Conservation (phyloP, 768 basidiomycete species). For the Cantharellus cinnabarinus region DNA sequence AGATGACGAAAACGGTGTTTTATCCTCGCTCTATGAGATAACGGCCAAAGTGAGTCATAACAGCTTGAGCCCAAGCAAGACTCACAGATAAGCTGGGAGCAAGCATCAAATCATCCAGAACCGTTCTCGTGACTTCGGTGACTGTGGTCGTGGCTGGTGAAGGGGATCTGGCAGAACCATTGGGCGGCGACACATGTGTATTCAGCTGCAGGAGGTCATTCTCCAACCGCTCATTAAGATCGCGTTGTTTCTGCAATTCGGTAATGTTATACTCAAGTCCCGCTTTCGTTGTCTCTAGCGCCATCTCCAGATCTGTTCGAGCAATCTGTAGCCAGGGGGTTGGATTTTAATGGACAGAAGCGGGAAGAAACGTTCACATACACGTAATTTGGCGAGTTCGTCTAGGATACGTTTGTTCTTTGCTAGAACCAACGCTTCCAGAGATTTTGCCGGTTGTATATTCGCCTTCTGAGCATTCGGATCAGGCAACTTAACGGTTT, state of each 20-base stretch:
- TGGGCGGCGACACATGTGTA: conserved; percentile 23
- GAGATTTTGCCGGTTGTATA: conserved; percentile 48
- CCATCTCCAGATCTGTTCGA: conserved; percentile 53
- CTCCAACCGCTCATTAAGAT: conserved; percentile 78
- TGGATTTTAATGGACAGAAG: not conserved
- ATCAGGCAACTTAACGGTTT: conserved; percentile 45
- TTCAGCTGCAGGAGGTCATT: conserved; percentile 75
- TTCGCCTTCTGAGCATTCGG: conserved; percentile 79
- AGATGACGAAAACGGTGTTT: conserved; percentile 15
- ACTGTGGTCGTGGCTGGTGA: conserved; percentile 13
- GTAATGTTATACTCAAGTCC: conserved; percentile 35
- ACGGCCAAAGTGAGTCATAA: too few species aligned
- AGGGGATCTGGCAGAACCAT: conserved; percentile 15
- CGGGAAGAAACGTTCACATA: conserved; percentile 17
- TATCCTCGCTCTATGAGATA: too few species aligned
- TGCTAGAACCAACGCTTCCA: conserved; percentile 75
- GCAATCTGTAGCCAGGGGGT: conserved; percentile 38
- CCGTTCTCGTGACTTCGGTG: conserved; percentile 24
- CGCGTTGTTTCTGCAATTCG: conserved; percentile 59
- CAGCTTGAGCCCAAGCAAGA: too few species aligned
- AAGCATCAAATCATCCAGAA: conserved; percentile 41
- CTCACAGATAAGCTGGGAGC: too few species aligned
- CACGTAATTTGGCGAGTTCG: conserved; percentile 79
- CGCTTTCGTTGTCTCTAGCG: conserved; percentile 34
- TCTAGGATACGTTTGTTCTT: conserved; percentile 90